Evolutionary conservation across 2,329 filamentous ascomycete species (phyloP).

Genomic region (Arthroderma uncinatum): DNA sequence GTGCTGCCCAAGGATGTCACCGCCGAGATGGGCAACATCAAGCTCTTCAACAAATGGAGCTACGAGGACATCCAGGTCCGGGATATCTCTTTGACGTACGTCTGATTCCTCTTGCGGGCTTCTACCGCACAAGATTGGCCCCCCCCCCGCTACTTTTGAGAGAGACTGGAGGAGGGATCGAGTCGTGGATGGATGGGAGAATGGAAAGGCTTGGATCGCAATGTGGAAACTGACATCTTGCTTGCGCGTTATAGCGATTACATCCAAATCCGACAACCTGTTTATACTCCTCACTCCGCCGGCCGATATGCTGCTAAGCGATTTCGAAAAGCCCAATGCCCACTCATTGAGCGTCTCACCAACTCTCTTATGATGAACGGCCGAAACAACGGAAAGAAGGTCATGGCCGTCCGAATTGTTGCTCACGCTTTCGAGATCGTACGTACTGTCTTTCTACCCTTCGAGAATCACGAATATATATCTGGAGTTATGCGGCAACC

Average conservation of each 20-base stretch:
- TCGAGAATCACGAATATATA: neutral
- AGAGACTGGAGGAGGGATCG: neutral
- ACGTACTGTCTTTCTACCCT: conserved; percentile 38
- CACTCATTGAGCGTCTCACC: conserved; percentile 99
- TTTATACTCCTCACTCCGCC: conserved; percentile 98
- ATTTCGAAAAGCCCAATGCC: conserved; percentile 99
- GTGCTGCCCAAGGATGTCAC: conserved; percentile 89
- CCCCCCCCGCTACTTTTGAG: neutral
- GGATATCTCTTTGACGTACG: conserved; percentile 99
- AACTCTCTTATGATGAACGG: conserved; percentile 99
- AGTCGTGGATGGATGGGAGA: neutral
- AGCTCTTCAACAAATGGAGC: conserved; percentile 97
- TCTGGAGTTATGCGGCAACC: conserved; percentile 2
- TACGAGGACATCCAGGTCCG: conserved; percentile 99
- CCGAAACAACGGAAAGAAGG: conserved; percentile 99
- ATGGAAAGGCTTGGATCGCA: neutral
- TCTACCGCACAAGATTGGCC: neutral
- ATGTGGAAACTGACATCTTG: neutral
- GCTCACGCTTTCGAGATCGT: conserved; percentile 99
- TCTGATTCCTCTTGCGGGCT: conserved; percentile 17
- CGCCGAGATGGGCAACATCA: conserved; percentile 79
- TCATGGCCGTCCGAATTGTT: conserved; percentile 99
- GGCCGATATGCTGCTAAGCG: conserved; percentile 98
- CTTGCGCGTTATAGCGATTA: conserved; percentile 63
- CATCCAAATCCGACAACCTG: conserved; percentile 97